phyloP scores from a whole-genome alignment of 805 yeast genomes.

The Saccharomycopsis olivae region DNA sequence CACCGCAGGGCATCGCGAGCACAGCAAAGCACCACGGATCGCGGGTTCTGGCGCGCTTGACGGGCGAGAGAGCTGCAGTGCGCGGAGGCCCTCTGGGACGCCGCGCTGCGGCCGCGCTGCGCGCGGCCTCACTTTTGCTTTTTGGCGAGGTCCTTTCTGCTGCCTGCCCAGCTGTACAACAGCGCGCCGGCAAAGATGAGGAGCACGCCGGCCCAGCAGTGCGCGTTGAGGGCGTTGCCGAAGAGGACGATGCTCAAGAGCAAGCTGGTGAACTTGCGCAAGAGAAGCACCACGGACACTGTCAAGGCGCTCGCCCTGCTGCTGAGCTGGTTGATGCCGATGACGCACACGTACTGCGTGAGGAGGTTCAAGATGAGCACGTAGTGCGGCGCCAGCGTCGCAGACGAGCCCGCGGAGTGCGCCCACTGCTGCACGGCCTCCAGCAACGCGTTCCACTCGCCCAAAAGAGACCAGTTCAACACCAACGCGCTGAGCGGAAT shows the following conservation, averaged over 20 bases:
- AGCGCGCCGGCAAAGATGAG: conserved; percentile 48
- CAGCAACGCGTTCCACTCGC: too few species aligned
- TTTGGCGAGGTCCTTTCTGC: too few species aligned
- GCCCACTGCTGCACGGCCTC: not conserved
- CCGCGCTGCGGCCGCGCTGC: too few species aligned
- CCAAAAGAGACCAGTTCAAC: not conserved
- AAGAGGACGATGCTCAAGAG: conserved; percentile 44
- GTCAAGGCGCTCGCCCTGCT: conserved; percentile 52
- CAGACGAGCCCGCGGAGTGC: not conserved
- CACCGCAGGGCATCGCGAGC: too few species aligned
- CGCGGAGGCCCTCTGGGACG: too few species aligned
- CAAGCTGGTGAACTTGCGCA: conserved; percentile 54
- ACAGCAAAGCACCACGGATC: too few species aligned
- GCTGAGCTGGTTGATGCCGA: conserved; percentile 57
- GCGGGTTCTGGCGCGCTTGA: too few species aligned
- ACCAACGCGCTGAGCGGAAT: conserved; percentile 30
- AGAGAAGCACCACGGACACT: conserved; percentile 45
- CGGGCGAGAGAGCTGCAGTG: too few species aligned
- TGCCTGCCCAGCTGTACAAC: conserved; percentile 26
- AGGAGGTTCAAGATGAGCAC: conserved; percentile 33
- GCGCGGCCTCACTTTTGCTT: too few species aligned
- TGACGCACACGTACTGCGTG: conserved; percentile 52
- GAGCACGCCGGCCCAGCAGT: conserved; percentile 36
- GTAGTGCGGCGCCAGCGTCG: conserved; percentile 4
- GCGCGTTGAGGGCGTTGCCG: conserved; percentile 30